Evolutionary conservation across 495 filamentous ascomycete genomes (phyloP), one percentile per base, ranked within the genome.

Genomic region (Daldinia loculata): DNA sequence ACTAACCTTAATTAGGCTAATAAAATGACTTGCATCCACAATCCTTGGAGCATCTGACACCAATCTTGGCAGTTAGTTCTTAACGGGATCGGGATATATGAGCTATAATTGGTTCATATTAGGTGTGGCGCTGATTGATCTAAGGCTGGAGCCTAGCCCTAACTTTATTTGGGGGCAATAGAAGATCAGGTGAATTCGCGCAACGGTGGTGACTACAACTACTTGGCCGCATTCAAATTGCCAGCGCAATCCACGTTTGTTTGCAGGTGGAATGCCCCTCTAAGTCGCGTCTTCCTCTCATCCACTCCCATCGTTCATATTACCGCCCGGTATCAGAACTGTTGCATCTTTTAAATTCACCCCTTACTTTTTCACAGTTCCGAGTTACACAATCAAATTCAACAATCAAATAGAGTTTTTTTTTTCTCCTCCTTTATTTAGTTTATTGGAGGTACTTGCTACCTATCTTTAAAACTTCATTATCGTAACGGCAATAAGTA

Each of bases 101-200:
- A 45, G 8, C 12, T 36, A 14, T 58, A 34, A 71, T 71, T 71
- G 68, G 68, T 8, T 19, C 6, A 3, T 15, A 0, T 6, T 24
- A 36, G 19, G 2, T 65, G 39, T 56, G 56, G 56, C 55, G 48
- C 5, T 29, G 32, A 17, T 58, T 43, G 29, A 66, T 34, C 24
- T 45, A 50, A 24, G 17, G 66, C 45, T 61, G 65, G 26, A 65
- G 70, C 70, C 70, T 73, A 65, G 30, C 50, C 56, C 43, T 69
- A 64, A 61, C 61, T 56, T 8, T 11, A 57, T 62, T 60, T 14
- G 45, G 56, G 12, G 32, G 52, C 32, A 2, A 48, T 32, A 63
- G 41, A 61, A 60, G 63, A 65, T 73, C 70, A 73, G 61, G 56
- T 73, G 70, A 73, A 66, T 69, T 69, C 70, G 70, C 66, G 70